phyloP scores from a whole-genome alignment of 73 alveolate species.

The Paramecium biaurelia region DNA sequence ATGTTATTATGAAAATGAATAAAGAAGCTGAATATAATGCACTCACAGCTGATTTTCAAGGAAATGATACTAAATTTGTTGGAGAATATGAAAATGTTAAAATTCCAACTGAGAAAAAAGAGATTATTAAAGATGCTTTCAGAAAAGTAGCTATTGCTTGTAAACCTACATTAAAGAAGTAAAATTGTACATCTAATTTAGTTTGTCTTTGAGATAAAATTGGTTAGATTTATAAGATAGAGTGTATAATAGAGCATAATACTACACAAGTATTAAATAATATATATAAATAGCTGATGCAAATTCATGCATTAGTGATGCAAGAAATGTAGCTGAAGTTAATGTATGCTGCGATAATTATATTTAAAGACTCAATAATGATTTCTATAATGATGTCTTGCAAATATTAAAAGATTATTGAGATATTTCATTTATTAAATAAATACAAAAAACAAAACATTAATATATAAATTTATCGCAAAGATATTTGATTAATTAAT shows the following conservation, averaged over 20 bases:
- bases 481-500: background rate
- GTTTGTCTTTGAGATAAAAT: background rate
- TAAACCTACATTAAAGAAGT: slow-evolving; percentile 31
- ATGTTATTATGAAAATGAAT: slow-evolving; percentile 5
- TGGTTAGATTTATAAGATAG: slow-evolving; percentile 31
- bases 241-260: slow-evolving; percentile 40
- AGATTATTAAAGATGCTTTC: slow-evolving; percentile 19
- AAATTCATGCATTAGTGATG: slow-evolving; percentile 25
- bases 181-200: background rate
- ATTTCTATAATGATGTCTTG: slow-evolving; percentile 20
- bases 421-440: background rate
- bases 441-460: background rate
- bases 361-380: background rate
- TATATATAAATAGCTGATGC: slow-evolving; percentile 40
- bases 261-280: background rate
- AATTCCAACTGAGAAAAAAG: slow-evolving; percentile 34
- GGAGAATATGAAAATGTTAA: slow-evolving; percentile 32
- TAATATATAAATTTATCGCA: background rate
- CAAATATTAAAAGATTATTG: slow-evolving; percentile 28
- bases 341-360: slow-evolving; percentile 25
- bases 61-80: slow-evolving; percentile 16
- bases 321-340: slow-evolving; percentile 50
- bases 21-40: background rate
- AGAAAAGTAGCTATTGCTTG: background rate
- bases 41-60: background rate